These are phyloP conservation scores for Pisolithus microcarpus DNA, from an alignment of 768 basidiomycete genomes.

Conservation along the genomic window DNA sequence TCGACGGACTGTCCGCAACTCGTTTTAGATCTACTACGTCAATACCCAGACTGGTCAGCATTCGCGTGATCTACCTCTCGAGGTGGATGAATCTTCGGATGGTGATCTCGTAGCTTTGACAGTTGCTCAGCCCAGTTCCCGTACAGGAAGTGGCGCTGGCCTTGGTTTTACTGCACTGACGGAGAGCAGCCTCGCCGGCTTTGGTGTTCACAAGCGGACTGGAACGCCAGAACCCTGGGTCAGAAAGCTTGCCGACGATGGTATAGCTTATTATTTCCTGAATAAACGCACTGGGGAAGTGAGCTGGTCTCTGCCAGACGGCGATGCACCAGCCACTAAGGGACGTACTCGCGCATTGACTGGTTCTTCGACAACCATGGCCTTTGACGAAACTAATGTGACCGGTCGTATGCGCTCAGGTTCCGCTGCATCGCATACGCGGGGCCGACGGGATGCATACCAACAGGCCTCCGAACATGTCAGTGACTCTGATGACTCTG, in stretches of 20 bases:
- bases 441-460: conserved; percentile 20
- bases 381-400: conserved; percentile 17
- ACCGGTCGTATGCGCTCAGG: conserved; percentile 26
- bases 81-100: conserved; percentile 59
- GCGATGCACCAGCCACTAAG: conserved; percentile 18
- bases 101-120: conserved; percentile 55
- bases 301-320: conserved; percentile 63
- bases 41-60: conserved; percentile 84
- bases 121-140: conserved; percentile 46
- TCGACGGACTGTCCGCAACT: not conserved
- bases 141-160: conserved; percentile 47
- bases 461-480: conserved; percentile 35
- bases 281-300: conserved; percentile 65
- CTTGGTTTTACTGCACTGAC: conserved; percentile 36
- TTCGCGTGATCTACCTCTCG: conserved; percentile 76
- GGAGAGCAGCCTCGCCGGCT: conserved; percentile 41
- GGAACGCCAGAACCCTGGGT: conserved; percentile 80
- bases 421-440: conserved; percentile 27
- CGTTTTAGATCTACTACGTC: conserved; percentile 82
- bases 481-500: conserved; percentile 79
- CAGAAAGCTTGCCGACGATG: conserved; percentile 73
- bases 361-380: conserved; percentile 26
- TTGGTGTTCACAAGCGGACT: conserved; percentile 53
- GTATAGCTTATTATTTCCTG: conserved; percentile 69
- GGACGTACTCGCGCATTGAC: conserved; percentile 30